Conservation (phyloP, 2,329 filamentous ascomycete genomes). For the Pseudocercospora cruenta region DNA sequence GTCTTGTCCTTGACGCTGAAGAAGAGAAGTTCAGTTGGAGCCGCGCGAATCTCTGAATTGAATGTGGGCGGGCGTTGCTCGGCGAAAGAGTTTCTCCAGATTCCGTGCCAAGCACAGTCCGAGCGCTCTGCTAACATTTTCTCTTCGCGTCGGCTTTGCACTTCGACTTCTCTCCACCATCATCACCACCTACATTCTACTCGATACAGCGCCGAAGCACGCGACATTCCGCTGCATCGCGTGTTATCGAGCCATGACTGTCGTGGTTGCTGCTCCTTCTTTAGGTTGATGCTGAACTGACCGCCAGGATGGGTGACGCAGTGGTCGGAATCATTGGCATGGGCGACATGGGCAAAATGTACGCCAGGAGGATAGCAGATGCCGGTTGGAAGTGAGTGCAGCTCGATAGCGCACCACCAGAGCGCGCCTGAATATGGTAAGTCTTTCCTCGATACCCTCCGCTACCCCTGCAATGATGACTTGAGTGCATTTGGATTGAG, state of each 20-base stretch:
- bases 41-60: conserved; percentile 14
- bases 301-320: conserved; percentile 64
- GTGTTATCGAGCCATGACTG: conserved; percentile 14
- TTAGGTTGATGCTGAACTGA: conserved; percentile 13
- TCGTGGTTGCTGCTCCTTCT: conserved; percentile 8
- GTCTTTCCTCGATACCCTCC: conserved; percentile 29
- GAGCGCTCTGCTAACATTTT: not conserved
- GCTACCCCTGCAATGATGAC: conserved; percentile 76
- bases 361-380: conserved; percentile 81
- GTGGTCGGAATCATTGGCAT: conserved; percentile 95
- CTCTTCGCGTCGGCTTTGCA: not conserved
- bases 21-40: conserved; percentile 4
- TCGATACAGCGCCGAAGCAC: not conserved
- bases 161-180: not conserved
- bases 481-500: conserved; percentile 99
- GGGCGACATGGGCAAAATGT: conserved; percentile 99
- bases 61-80: not conserved
- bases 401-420: too few species aligned
- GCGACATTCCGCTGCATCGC: not conserved
- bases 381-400: conserved; percentile 91
- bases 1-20: conserved; percentile 22
- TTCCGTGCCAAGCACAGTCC: not conserved
- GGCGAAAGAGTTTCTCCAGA: not conserved
- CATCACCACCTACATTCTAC: not conserved
- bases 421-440: conserved; percentile 39